Conservation (phyloP, 306 rosid species). For the Lathyrus aphaca region DNA sequence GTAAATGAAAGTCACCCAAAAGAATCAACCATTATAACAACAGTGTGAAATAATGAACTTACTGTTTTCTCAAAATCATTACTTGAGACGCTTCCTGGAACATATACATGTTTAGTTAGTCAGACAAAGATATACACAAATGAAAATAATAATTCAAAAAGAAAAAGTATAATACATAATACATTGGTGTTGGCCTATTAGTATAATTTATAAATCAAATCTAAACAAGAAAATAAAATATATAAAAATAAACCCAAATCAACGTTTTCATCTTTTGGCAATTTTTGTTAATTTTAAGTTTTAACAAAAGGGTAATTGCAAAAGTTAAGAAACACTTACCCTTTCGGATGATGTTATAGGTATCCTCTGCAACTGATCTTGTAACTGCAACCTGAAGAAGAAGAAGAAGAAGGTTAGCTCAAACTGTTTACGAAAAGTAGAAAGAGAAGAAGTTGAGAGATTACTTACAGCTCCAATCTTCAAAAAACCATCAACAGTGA, state of each 20-base stretch:
- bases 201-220: neutral
- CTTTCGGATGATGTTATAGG: slow-evolving; percentile 54
- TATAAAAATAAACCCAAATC: neutral
- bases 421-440: neutral
- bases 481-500: slow-evolving; percentile 83
- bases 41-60: slow-evolving; percentile 43
- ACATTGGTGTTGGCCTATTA: neutral
- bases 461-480: slow-evolving; percentile 79
- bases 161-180: neutral
- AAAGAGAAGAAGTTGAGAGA: neutral
- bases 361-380: slow-evolving; percentile 74
- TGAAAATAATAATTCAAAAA: slow-evolving; percentile 1
- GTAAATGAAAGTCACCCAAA: neutral
- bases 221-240: neutral
- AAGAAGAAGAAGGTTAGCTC: neutral
- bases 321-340: slow-evolving; percentile 43
- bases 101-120: slow-evolving; percentile 43
- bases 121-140: slow-evolving; percentile 19
- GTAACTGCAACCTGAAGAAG: slow-evolving; percentile 77
- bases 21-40: neutral
- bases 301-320: slow-evolving; percentile 8
- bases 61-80: slow-evolving; percentile 63
- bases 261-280: slow-evolving; percentile 15
- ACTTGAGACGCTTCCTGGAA: slow-evolving; percentile 67
- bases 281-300: neutral